Conservation (phyloP, 2,329 filamentous ascomycete genomes). For the Botrytis fragariae region DNA sequence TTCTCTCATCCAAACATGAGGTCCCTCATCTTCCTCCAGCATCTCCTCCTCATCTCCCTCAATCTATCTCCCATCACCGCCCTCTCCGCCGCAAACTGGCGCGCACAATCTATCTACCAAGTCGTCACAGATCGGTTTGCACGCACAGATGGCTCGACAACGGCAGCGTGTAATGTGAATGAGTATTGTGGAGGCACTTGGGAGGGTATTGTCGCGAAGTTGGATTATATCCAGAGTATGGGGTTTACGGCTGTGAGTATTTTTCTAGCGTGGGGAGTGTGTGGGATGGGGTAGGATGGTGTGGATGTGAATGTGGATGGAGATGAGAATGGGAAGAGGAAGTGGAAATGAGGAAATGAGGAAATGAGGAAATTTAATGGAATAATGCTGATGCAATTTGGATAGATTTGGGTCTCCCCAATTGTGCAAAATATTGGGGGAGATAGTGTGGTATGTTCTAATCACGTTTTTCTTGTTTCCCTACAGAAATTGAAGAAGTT, state of each 20-base stretch:
- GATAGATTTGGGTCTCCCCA: slow-evolving; percentile 46
- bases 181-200: slow-evolving; percentile 49
- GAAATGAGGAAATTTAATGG: background rate
- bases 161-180: slow-evolving; percentile 31
- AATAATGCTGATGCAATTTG: background rate
- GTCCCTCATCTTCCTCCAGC: background rate
- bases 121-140: slow-evolving; percentile 42
- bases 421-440: slow-evolving; percentile 42
- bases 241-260: slow-evolving; percentile 39
- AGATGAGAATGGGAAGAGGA: background rate
- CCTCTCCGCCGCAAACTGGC: slow-evolving; percentile 40
- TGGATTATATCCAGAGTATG: slow-evolving; percentile 45
- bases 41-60: background rate
- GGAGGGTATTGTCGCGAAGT: slow-evolving; percentile 42
- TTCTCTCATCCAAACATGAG: background rate
- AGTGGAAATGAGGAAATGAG: background rate
- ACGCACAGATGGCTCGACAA: slow-evolving; percentile 41
- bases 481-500: fast-evolving
- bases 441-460: slow-evolving; percentile 30
- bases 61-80: background rate
- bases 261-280: no score
- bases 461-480: background rate
- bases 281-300: no score
- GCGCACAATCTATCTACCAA: slow-evolving; percentile 45
- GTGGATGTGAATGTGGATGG: background rate